Evolutionary conservation across 2,329 filamentous ascomycete genomes (phyloP), one percentile per base, ranked within the genome.

Genomic region (Elsinoe necatrix): DNA sequence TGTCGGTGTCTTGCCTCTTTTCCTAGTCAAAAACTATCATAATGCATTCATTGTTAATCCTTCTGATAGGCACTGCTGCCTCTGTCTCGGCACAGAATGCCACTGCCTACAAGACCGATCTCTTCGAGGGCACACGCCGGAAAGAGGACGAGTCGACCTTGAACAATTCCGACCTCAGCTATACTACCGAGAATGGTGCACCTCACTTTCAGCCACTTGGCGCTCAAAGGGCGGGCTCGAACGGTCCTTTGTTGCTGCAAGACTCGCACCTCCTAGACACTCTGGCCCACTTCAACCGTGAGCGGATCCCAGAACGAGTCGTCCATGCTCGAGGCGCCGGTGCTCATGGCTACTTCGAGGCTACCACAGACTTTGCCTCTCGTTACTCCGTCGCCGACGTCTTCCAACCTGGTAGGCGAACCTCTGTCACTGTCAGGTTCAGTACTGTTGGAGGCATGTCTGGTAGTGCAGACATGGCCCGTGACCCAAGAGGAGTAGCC

Each of bases 381-480:
- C 48, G 31, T 18, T 52, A 52, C 31, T 52, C 48, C 31, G 37
- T 43, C 52, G 35, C 52, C 37, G 52, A 55, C 11, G 39, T 84
- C 9, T 76, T 67, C 48, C 73, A 79, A 57, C 75, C 81, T 55
- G 86, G 85, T 63, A 88, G 88, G 74, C 81, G 81, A 68, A 87
- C 84, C 48, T 81, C 84, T 14, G 70, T 84, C 60, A 77, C 84
- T 1, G 77, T 80, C 42, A 82, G 87, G 3, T 89, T 90, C 71
- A 89, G 85, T 0, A 90, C 86, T 1, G 86, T 89, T 3, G 85
- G 85, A 66, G 85, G 85, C 59, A 85, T 89, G 69, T 81, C 81
- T 58, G 85, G 85, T 5, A 87, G 83, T 3, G 77, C 85, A 57
- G 86, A 89, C 64, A 83, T 80, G 61, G 85, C 84, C 29, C 81